Percentiles rank a stretch among this genome's conserved stretches.
Evolutionary conservation across 495 filamentous ascomycete genomes (phyloP).

Genomic region (Aspergillus carlsbadensis): DNA sequence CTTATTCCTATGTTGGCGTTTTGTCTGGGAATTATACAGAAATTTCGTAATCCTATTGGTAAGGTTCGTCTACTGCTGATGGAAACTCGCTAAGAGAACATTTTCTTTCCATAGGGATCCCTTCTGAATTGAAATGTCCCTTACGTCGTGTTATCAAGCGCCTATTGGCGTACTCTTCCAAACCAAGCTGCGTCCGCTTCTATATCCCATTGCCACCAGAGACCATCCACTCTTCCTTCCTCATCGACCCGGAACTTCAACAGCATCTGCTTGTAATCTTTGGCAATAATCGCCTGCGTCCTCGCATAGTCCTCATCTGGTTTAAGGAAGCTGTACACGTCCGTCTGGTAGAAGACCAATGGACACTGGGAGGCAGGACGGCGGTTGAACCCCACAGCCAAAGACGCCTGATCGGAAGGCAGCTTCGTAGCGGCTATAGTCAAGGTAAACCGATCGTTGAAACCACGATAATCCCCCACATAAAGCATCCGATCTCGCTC

Average conservation of each 20-base stretch:
- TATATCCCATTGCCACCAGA: slow-evolving; percentile 19
- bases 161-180: background rate
- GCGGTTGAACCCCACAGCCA: slow-evolving; percentile 9
- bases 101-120: too few species aligned
- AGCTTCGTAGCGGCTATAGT: background rate
- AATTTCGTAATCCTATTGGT: too few species aligned
- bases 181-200: slow-evolving; percentile 6
- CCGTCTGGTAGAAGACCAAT: slow-evolving; percentile 4
- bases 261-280: slow-evolving; percentile 13
- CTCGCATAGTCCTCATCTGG: slow-evolving; percentile 8
- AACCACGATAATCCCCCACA: background rate
- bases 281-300: background rate
- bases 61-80: too few species aligned
- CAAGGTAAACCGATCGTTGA: background rate
- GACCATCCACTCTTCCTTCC: background rate
- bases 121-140: too few species aligned
- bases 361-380: background rate
- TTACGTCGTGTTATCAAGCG: too few species aligned
- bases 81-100: too few species aligned
- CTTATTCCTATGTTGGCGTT: too few species aligned
- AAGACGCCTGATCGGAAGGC: background rate
- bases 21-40: too few species aligned
- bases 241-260: slow-evolving; percentile 17
- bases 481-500: slow-evolving; percentile 6
- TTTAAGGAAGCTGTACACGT: slow-evolving; percentile 13